Base-by-base conservation (phyloP, 352 stramenopile species). In the Globisporangium ultimum region DNA sequence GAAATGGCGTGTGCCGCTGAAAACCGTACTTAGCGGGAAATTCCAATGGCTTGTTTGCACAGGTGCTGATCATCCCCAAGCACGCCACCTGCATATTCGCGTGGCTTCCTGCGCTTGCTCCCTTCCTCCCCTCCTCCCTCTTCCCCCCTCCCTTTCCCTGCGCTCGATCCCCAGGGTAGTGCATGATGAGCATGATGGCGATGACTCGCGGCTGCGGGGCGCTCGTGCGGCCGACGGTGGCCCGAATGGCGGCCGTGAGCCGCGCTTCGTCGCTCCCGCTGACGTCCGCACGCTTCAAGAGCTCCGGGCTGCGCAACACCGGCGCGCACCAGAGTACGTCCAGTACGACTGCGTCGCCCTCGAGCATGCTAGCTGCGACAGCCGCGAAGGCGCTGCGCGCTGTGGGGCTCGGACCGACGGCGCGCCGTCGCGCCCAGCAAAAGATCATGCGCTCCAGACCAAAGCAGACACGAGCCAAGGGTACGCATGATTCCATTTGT, bases 351-450 rank as follows among this genome's bases (percentile, higher is more conserved):
- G 28, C 42, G 13, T 34, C 43, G 5, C n/a, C 58, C 18, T 15
- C 63, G 17, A 62, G 41, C 18, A 45, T 46, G 32, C 41, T 74
- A 10, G 36, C 32, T 2, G 50, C 54, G 12, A 65, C 61, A 55
- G 58, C 65, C 55, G 58, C 62, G 65, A 59, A 64, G 18, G 58
- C 58, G n/a, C 38, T 68, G 68, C 49, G 68, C 17, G 47, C 61
- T 41, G 47, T 66, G 48, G 65, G 70, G 38, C 22, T 64, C 9
- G 58, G 58, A 24, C 68, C 68, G 7, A 60, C 68, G 46, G 43
- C 67, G 55, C 68, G 65, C 13, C 53, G 68, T 32, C 38, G 57
- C 17, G 38, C 53, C n/a, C 68, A 72, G 34, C 64, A 66, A 45
- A 66, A 66, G 60, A 55, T 66, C 32, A 47, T 46, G 53, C 60